Conservation (phyloP, 345 rosid species). For the Durio zibethinus region DNA sequence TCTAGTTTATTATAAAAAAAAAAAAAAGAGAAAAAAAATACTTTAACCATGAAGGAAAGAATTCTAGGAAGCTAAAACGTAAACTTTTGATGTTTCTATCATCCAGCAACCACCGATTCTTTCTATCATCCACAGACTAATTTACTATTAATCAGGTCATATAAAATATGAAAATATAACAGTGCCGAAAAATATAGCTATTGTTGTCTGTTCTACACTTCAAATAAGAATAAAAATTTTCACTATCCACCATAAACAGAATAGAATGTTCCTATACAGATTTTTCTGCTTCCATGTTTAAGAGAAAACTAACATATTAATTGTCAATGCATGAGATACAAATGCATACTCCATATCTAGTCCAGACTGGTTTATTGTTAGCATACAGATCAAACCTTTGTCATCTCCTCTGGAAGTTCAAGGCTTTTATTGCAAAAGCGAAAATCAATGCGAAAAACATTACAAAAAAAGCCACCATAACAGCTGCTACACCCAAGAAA, state of each 20-base stretch:
- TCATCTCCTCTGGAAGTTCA: constrained; percentile 92
- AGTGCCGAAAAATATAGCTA: not conserved
- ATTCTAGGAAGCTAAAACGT: too few relatives aligned
- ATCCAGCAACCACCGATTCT: too few relatives aligned
- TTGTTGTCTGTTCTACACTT: not conserved
- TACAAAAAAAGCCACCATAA: constrained; percentile 68
- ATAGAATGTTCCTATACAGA: not conserved
- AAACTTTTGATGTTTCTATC: too few relatives aligned
- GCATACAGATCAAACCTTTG: not conserved
- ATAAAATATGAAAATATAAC: not conserved
- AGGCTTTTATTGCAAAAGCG: constrained; percentile 77
- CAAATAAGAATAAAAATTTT: not conserved
- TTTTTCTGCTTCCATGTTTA: not conserved
- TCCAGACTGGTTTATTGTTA: not conserved
- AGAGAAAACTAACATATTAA: not conserved
- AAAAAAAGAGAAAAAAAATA: too few relatives aligned
- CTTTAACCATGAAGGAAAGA: too few relatives aligned
- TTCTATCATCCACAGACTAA: too few relatives aligned
- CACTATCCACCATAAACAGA: not conserved
- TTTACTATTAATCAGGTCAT: not conserved
- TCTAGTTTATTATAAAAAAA: too few relatives aligned
- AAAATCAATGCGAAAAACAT: constrained; percentile 66
- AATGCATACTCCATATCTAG: not conserved
- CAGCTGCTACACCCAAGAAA: constrained; percentile 63
- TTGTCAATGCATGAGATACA: not conserved